A percentile compares a stretch with the other conserved stretches of the same genome.
Evolutionary conservation across 2,329 filamentous ascomycete species (phyloP).

Genomic region (Colletotrichum sp.): DNA sequence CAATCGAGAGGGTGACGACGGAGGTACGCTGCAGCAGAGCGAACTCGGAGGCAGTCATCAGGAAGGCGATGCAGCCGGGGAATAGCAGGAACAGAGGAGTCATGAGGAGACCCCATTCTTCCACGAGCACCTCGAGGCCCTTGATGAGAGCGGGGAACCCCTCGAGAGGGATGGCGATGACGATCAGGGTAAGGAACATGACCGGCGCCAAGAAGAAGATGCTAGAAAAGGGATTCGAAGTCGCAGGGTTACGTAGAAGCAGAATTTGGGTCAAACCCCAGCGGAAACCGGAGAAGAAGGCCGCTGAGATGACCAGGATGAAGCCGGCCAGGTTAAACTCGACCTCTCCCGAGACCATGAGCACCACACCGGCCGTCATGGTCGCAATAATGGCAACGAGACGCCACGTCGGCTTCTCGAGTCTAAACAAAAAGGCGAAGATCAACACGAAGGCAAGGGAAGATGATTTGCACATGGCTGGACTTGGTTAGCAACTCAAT

Average conservation of each 20-base stretch:
- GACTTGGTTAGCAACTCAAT: slow-evolving; percentile 25
- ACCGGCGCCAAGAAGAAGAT: slow-evolving; percentile 98
- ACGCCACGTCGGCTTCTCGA: slow-evolving; percentile 86
- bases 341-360: slow-evolving; percentile 98
- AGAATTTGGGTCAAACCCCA: slow-evolving; percentile 99
- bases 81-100: slow-evolving; percentile 82
- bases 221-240: slow-evolving; percentile 93
- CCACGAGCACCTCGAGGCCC: slow-evolving; percentile 68
- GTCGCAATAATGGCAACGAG: slow-evolving; percentile 85
- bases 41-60: slow-evolving; percentile 97
- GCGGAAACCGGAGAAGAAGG: slow-evolving; percentile 94
- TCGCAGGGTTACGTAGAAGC: slow-evolving; percentile 90
- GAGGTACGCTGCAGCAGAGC: slow-evolving; percentile 93
- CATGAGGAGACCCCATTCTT: slow-evolving; percentile 69
- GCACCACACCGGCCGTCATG: slow-evolving; percentile 92
- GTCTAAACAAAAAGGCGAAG: slow-evolving; percentile 92
- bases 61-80: slow-evolving; percentile 88
- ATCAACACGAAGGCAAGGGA: slow-evolving; percentile 92
- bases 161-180: slow-evolving; percentile 86
- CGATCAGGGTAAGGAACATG: slow-evolving; percentile 86
- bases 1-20: slow-evolving; percentile 94
- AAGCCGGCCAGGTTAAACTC: slow-evolving; percentile 89
- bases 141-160: slow-evolving; percentile 72
- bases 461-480: slow-evolving; percentile 98
- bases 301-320: slow-evolving; percentile 87